phyloP scores from a whole-genome alignment of 257 asterid species.

The Nicotiana sylvestris region DNA sequence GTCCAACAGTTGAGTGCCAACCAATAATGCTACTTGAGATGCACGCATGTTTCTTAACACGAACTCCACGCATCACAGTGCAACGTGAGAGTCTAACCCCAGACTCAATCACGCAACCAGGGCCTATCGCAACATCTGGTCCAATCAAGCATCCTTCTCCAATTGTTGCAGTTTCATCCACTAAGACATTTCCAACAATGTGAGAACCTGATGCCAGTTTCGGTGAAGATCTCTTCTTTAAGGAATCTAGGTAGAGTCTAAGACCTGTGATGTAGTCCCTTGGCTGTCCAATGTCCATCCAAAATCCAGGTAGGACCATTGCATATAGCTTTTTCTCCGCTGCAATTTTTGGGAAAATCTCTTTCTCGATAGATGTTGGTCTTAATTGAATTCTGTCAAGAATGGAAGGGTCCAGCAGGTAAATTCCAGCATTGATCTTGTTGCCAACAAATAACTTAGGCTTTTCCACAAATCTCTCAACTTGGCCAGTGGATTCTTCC shows the following conservation, averaged over 20 bases:
- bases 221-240: constrained; percentile 56
- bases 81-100: constrained; percentile 95
- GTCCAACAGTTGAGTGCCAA: constrained; percentile 91
- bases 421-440: constrained; percentile 88
- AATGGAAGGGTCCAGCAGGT: constrained; percentile 69
- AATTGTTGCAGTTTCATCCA: constrained; percentile 66
- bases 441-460: constrained; percentile 81
- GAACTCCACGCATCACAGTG: constrained; percentile 85
- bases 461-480: constrained; percentile 86
- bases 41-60: constrained; percentile 77
- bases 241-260: constrained; percentile 64
- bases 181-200: constrained; percentile 66
- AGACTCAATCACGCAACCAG: constrained; percentile 70
- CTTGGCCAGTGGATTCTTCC: constrained; percentile 74
- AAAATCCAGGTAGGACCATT: constrained; percentile 83
- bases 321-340: constrained; percentile 57
- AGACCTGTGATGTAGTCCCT: constrained; percentile 80
- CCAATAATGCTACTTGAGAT: constrained; percentile 78
- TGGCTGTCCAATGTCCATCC: constrained; percentile 99
- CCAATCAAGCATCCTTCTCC: constrained; percentile 92
- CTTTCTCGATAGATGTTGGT: constrained; percentile 87
- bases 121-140: constrained; percentile 87
- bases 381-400: constrained; percentile 64
- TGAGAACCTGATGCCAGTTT: constrained; percentile 56
- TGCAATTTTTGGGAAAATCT: constrained; percentile 72